These are phyloP conservation scores for Pichia phayaonensis DNA, from an alignment of 805 yeast genomes.

Conservation along the genomic window DNA sequence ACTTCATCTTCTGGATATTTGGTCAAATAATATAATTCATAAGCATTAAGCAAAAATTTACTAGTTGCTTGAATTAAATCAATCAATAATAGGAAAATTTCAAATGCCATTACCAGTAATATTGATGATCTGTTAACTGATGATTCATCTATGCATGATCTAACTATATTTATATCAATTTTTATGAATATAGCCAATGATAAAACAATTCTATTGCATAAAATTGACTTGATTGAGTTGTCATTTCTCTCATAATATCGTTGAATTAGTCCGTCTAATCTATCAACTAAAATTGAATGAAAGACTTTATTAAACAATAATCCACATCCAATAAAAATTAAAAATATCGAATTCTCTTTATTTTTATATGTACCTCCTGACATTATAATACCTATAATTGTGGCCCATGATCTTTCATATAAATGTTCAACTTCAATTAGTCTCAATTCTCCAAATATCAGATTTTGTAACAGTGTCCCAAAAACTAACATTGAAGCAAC, in stretches of 20 bases:
- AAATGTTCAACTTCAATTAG: conserved; percentile 69
- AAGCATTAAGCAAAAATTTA: conserved; percentile 43
- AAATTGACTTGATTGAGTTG: conserved; percentile 13
- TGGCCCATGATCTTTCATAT: conserved; percentile 56
- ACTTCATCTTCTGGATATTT: conserved; percentile 46
- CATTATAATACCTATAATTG: conserved; percentile 55
- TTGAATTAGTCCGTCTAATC: conserved; percentile 43
- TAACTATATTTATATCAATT: conserved; percentile 46
- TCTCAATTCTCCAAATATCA: conserved; percentile 70
- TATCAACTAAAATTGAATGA: conserved; percentile 62
- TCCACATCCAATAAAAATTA: conserved; percentile 29
- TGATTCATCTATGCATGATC: conserved; percentile 47
- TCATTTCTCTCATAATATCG: conserved; percentile 25
- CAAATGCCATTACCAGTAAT: conserved; percentile 66
- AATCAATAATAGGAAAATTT: conserved; percentile 57
- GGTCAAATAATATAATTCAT: conserved; percentile 46
- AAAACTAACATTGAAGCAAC: conserved; percentile 28
- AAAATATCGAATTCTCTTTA: conserved; percentile 37
- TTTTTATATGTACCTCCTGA: conserved; percentile 43
- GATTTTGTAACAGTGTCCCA: conserved; percentile 42
- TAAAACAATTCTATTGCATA: conserved; percentile 35
- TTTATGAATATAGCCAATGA: conserved; percentile 38
- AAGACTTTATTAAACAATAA: conserved; percentile 54
- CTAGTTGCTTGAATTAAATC: conserved; percentile 40
- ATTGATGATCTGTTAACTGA: conserved; percentile 47